Conservation (phyloP, 805 yeast genomes). For the Wickerhamomyces ciferrii region DNA sequence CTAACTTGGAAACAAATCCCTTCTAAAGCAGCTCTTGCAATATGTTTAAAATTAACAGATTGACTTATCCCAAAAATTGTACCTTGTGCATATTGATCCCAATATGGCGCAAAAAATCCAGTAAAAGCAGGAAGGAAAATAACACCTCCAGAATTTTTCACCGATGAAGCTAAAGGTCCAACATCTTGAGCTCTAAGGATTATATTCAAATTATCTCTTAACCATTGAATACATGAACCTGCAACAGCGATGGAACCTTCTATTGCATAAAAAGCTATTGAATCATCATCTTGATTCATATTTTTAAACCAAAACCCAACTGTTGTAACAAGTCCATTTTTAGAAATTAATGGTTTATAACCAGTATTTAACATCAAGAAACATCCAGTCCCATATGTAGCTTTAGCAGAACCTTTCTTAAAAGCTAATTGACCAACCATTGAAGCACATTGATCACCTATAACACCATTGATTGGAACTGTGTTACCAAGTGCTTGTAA, state of each 20-base stretch:
- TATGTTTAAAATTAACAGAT: constrained; percentile 85
- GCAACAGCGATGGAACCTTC: constrained; percentile 98
- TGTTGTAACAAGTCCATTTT: constrained; percentile 84
- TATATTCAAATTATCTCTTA: constrained; percentile 82
- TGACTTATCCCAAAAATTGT: constrained; percentile 91
- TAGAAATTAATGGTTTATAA: constrained; percentile 56
- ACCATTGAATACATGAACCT: constrained; percentile 91
- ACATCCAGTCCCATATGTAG: constrained; percentile 96
- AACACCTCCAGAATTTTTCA: constrained; percentile 81
- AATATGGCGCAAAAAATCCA: constrained; percentile 92
- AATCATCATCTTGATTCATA: constrained; percentile 34
- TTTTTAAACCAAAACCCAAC: constrained; percentile 87
- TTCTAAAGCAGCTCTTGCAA: constrained; percentile 91
- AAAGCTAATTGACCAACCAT: constrained; percentile 90
- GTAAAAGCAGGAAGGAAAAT: constrained; percentile 93
- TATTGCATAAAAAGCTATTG: constrained; percentile 77
- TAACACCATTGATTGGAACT: constrained; percentile 80
- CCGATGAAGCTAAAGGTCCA: constrained; percentile 85
- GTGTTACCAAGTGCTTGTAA: constrained; percentile 38
- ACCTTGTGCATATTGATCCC: constrained; percentile 92
- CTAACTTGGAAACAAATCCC: constrained; percentile 93
- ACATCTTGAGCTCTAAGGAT: constrained; percentile 80
- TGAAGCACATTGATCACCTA: constrained; percentile 94
- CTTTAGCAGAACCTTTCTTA: constrained; percentile 79
- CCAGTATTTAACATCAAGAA: constrained; percentile 90